Evolutionary conservation across 345 rosid species (phyloP), one percentile per base, ranked within the genome.

Genomic region (Populus alba): DNA sequence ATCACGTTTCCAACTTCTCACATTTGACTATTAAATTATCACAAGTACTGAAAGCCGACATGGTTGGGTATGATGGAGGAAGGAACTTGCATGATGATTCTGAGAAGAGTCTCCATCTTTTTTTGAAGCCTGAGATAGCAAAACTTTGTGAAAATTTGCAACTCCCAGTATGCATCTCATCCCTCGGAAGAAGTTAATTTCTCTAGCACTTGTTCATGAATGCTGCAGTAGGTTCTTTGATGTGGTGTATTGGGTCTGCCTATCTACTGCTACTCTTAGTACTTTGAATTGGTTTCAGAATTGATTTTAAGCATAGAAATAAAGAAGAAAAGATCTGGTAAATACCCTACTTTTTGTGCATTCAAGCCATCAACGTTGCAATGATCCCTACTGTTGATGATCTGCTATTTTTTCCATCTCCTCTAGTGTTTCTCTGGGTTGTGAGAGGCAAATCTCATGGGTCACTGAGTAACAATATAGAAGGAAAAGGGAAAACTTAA

Each of bases 131-230:
- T 59, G 86, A 86, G 75, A 85, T 91, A 45, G 85, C 87, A 73
- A 87, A 84, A 83, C 97, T 96, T 76, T 84, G 91, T 84, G 85
- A 87, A 85, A 83, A 86, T 78, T 81, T 93, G 69, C 81, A 77
- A 70, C 89, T 92, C 69, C 83, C 92, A 55, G 98, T 96, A 86
- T 83, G 91, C 76, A 55, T 63, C 76, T 25, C 55, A 49, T 77
- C 82, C 68, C 66, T 67, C 74, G 71, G 69, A 39, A n/a, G n/a
- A n/a, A 57, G 61, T 78, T 79, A 74, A 20, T 72, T 79, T 53
- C 59, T 73, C n/a, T 49, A 29, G 35, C 53, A 16, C 11, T 35
- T 53, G 38, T 53, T 68, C 41, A 68, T 53, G 13, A 18, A 22
- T 17, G 17, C 23, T 20, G 38, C 59, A 49, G 43, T 49, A 37